Percentiles rank a stretch among this genome's conserved stretches.
Conservation (phyloP, 2,329 filamentous ascomycete genomes). For the Xylaria sp. region DNA sequence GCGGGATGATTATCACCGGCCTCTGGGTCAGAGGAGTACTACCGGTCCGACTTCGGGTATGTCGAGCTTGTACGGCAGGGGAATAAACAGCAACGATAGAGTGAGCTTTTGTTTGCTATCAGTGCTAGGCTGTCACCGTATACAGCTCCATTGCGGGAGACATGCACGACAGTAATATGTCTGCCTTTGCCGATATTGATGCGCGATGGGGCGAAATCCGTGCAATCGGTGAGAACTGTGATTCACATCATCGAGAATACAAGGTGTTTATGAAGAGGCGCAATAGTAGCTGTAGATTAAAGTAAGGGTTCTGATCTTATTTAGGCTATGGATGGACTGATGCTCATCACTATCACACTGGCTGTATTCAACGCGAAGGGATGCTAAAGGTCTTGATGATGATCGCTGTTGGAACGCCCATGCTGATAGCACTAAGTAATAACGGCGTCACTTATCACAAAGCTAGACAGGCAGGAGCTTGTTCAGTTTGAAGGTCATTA, state of each 20-base stretch:
- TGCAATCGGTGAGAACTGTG: conserved; percentile 14
- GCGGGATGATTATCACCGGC: conserved; percentile 5
- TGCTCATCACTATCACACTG: not conserved
- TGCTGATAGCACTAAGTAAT: not conserved
- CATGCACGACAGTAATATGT: no score
- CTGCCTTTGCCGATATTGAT: not conserved
- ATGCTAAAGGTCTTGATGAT: not conserved
- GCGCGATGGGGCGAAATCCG: conserved; percentile 23
- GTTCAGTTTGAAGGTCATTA: not conserved
- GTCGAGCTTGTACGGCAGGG: not conserved
- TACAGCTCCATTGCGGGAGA: not conserved
- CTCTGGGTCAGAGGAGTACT: not conserved
- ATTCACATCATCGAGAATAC: not conserved
- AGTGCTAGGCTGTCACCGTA: conserved; percentile 22
- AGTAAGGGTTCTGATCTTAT: not conserved
- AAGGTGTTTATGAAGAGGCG: no score
- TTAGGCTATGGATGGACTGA: not conserved
- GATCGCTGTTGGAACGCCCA: not conserved
- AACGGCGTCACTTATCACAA: not conserved
- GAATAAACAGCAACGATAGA: not conserved
- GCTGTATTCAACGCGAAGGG: not conserved
- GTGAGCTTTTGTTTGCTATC: conserved; percentile 31
- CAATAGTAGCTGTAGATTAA: not conserved
- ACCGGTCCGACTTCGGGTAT: conserved; percentile 25
- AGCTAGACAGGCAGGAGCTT: not conserved